A percentile compares a stretch with the other conserved stretches of the same genome.
These are phyloP conservation scores for Bertia moriformis DNA, from an alignment of 2,329 filamentous ascomycete genomes.

Conservation along the genomic window DNA sequence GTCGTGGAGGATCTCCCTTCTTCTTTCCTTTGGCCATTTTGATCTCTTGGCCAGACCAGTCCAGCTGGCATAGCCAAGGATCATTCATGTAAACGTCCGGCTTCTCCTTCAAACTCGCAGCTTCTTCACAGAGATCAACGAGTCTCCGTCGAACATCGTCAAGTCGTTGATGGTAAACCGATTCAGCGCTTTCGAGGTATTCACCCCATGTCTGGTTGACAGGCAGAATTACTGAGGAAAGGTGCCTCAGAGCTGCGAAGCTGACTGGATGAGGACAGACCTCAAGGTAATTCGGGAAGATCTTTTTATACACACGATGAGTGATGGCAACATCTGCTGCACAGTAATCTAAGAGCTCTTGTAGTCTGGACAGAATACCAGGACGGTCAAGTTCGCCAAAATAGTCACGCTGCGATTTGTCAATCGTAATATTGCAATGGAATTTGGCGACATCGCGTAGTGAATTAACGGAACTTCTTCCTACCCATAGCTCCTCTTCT, in stretches of 20 bases:
- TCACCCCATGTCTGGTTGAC: constrained; percentile 77
- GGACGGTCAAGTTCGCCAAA: constrained; percentile 70
- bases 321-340: constrained; percentile 88
- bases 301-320: constrained; percentile 82
- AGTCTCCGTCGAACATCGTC: constrained; percentile 67
- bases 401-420: constrained; percentile 74
- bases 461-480: constrained; percentile 87
- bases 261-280: constrained; percentile 94
- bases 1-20: constrained; percentile 59
- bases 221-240: constrained; percentile 86
- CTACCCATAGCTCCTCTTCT: constrained; percentile 91
- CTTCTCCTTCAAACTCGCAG: constrained; percentile 58
- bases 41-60: constrained; percentile 88
- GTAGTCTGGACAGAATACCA: constrained; percentile 56
- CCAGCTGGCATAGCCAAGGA: constrained; percentile 82
- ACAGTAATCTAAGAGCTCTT: constrained; percentile 82
- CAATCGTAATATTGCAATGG: constrained; percentile 78
- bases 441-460: constrained; percentile 91
- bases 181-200: constrained; percentile 73
- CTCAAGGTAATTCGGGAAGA: constrained; percentile 77
- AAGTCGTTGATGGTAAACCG: constrained; percentile 64
- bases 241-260: constrained; percentile 80
- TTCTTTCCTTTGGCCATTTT: constrained; percentile 81
- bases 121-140: constrained; percentile 59
- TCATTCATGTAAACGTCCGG: constrained; percentile 60